A percentile compares a stretch with the other conserved stretches of the same genome.
These are phyloP conservation scores for Flueggea neowawraea DNA, from an alignment of 441 rosid genomes.

Conservation along the genomic window DNA sequence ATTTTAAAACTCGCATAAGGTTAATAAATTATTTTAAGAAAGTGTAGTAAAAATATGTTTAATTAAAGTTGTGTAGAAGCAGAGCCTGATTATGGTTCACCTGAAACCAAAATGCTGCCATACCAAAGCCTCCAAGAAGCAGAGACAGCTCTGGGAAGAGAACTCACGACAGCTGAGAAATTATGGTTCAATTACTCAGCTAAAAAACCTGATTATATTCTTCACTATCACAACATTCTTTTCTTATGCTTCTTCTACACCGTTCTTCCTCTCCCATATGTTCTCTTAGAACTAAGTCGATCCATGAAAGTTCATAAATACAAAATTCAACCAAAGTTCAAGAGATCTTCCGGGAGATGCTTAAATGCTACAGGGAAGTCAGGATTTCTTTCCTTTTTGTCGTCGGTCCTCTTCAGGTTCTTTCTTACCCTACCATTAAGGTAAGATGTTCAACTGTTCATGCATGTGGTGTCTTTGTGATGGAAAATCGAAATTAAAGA, in stretches of 20 bases:
- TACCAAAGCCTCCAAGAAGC: constrained; percentile 23
- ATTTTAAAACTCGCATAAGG: no score
- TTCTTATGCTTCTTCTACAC: constrained; percentile 34
- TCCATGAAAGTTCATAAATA: constrained; percentile 8
- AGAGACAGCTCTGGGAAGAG: constrained; percentile 28
- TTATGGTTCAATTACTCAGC: constrained; percentile 37
- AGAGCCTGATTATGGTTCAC: no score
- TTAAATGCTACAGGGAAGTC: constrained; percentile 30
- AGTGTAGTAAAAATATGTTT: no score
- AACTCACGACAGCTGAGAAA: constrained; percentile 24
- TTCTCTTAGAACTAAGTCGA: constrained; percentile 17
- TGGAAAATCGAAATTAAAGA: no score
- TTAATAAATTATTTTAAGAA: no score
- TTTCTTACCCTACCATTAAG: constrained; percentile 25
- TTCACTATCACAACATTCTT: constrained; percentile 26
- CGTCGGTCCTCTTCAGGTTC: constrained; percentile 25
- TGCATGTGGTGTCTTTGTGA: no score
- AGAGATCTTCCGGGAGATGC: constrained; percentile 18
- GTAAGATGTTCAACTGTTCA: background rate
- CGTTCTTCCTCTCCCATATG: constrained; percentile 29
- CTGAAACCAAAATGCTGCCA: constrained; percentile 23
- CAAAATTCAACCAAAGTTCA: constrained; percentile 39
- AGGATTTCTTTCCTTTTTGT: constrained; percentile 20
- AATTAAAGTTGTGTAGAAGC: no score
- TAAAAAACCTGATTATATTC: constrained; percentile 29